A percentile compares a stretch with the other conserved stretches of the same genome.
phyloP scores from a whole-genome alignment of 371 early-diverging fungal species.

The Mortierella sp. region DNA sequence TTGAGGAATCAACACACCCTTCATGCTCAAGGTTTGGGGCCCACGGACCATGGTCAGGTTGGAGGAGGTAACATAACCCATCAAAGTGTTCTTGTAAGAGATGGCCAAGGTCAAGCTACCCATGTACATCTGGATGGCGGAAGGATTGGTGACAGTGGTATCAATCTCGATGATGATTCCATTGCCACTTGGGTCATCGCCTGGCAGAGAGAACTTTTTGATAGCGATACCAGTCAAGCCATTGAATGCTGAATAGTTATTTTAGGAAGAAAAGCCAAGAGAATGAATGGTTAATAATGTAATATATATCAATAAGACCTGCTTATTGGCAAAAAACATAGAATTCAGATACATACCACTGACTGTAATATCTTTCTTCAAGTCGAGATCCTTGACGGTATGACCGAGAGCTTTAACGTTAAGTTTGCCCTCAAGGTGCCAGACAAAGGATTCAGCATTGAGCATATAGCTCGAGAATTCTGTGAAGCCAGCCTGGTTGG shows the following conservation, averaged over 20 bases:
- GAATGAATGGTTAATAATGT: neutral
- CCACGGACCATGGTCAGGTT: conserved; percentile 63
- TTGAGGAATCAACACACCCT: conserved; percentile 64
- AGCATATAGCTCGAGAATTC: conserved; percentile 68
- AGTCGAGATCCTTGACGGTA: conserved; percentile 60
- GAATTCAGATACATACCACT: conserved; percentile 63
- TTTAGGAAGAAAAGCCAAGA: neutral
- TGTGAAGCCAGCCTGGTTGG: conserved; percentile 60
- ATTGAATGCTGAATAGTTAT: conserved; percentile 57
- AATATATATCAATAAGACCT: no score
- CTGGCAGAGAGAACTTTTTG: conserved; percentile 67
- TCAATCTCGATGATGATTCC: conserved; percentile 70
- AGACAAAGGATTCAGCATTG: conserved; percentile 65
- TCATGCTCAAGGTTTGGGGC: conserved; percentile 63
- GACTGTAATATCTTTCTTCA: conserved; percentile 56
- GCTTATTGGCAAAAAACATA: no score
- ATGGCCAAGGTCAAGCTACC: conserved; percentile 67
- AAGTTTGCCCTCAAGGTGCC: conserved; percentile 66
- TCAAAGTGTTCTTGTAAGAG: conserved; percentile 63
- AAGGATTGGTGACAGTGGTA: conserved; percentile 66
- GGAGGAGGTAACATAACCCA: conserved; percentile 64
- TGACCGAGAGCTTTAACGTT: conserved; percentile 68
- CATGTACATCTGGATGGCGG: conserved; percentile 70
- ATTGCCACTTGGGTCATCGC: conserved; percentile 63
- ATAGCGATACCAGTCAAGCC: conserved; percentile 68